Base-by-base conservation (phyloP, 2,329 filamentous ascomycete genomes). In the Claviceps maximensis region DNA sequence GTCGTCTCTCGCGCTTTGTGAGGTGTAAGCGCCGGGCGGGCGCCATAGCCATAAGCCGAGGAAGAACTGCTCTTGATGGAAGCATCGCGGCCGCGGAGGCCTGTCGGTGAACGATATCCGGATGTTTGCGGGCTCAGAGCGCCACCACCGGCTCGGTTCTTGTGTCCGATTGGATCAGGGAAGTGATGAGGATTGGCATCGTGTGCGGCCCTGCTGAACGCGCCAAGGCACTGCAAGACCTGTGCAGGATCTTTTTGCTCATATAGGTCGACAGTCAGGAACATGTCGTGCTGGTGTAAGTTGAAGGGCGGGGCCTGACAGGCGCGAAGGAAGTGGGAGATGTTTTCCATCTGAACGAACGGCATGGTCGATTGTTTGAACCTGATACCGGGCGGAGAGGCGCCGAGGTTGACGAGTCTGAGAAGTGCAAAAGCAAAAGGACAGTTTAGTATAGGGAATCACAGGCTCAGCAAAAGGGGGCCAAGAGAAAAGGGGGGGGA, bases 291-390 rank as follows among this genome's bases (percentile, higher is more conserved):
- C 47, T 90, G 84, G 54, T 88, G 89, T 55, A 98, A 82, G 68
- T 84, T 90, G 51, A 98, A 74, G 0, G 93, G 93, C 27, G 87
- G 81, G 50, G 80, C 74, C 69, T 95, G 87, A 73, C 90, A 95
- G 55, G 89, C 89, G 63, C 81, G 83, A 52, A 98, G 81, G 71
- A 96, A 98, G 65, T 95, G 88, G 4, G 90, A 94, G 64, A 98
- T 96, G 67, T 98, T 98, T 69, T 98, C 93, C 90, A 97, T 97
- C 70, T 98, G 93, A 42, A 97, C 91, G 66, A 98, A 98, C 0
- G 93, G 93, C 91, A 97, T 97, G 42, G 82, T 72, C 1, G 90
- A 95, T 65, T 85, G 77, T 71, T 97, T 97, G 78, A 86, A 97
- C 67, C 85, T 89, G 70, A 95, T 80, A 33, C 85, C 85, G 0